Conservation (phyloP, 1,284 basidiomycete species). For the Boletus albobrunnescens region DNA sequence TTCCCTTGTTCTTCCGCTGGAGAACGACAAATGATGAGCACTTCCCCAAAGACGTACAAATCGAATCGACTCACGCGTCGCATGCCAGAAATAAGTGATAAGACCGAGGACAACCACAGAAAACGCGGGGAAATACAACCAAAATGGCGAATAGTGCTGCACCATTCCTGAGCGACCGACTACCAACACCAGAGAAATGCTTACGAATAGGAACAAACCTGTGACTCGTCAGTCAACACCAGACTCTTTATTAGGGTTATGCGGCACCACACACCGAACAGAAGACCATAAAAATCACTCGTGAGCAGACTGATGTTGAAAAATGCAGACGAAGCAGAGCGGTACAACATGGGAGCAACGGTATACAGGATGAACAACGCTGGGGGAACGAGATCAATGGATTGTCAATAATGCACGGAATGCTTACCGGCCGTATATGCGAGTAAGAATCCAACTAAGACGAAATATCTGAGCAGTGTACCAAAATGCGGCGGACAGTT, state of each 20-base stretch:
- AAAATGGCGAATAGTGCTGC: constrained; percentile 75
- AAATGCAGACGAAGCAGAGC: constrained; percentile 77
- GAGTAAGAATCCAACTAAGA: constrained; percentile 63
- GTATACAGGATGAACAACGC: constrained; percentile 84
- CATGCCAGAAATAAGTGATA: constrained; percentile 78
- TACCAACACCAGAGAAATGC: constrained; percentile 22
- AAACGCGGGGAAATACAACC: constrained; percentile 80
- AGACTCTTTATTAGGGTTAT: neutral
- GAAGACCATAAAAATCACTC: constrained; percentile 79
- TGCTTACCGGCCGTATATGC: constrained; percentile 62
- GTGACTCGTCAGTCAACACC: constrained; percentile 8
- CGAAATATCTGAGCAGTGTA: constrained; percentile 2
- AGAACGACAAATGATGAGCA: constrained; percentile 9
- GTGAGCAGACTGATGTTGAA: constrained; percentile 81
- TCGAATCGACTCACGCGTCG: constrained; percentile 56
- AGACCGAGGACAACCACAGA: constrained; percentile 66
- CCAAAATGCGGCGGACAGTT: neutral
- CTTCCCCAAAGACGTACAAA: constrained; percentile 1
- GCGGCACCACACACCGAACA: constrained; percentile 57
- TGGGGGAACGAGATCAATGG: constrained; percentile 23
- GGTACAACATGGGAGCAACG: constrained; percentile 78
- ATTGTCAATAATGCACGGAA: neutral
- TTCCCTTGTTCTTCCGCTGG: constrained; percentile 75
- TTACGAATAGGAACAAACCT: constrained; percentile 67
- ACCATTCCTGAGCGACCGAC: constrained; percentile 11